Conservation (phyloP, 768 basidiomycete species). For the Cyathus striatus region DNA sequence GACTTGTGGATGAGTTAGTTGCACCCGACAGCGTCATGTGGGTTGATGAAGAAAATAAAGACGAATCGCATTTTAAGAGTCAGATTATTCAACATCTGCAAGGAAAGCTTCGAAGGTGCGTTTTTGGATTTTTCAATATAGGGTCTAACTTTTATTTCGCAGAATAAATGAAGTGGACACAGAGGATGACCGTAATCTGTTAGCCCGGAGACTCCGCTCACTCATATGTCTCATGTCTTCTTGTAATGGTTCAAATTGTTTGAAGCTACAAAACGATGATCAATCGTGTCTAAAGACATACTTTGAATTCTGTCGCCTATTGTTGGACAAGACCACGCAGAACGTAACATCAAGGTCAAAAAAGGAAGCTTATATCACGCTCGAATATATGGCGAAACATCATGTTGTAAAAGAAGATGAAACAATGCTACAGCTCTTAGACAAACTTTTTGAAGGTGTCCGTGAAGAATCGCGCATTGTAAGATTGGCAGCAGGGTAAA, state of each 20-base stretch:
- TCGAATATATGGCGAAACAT: slow-evolving; percentile 38
- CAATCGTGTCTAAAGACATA: too few relatives aligned
- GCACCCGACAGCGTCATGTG: too few relatives aligned
- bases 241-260: slow-evolving; percentile 25
- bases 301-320: slow-evolving; percentile 30
- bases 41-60: too few relatives aligned
- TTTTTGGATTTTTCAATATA: too few relatives aligned
- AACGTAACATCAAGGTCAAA: slow-evolving; percentile 43
- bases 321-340: slow-evolving; percentile 40
- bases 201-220: slow-evolving; percentile 25
- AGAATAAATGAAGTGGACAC: too few relatives aligned
- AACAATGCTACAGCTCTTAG: slow-evolving; percentile 16
- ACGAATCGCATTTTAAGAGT: too few relatives aligned
- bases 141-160: too few relatives aligned
- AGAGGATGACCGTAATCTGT: slow-evolving; percentile 20
- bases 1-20: too few relatives aligned
- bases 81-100: too few relatives aligned
- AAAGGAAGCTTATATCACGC: slow-evolving; percentile 33
- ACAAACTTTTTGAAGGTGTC: slow-evolving; percentile 41
- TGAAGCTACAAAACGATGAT: slow-evolving; percentile 15
- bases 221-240: slow-evolving; percentile 32
- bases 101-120: too few relatives aligned
- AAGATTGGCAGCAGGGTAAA: slow-evolving; percentile 68
- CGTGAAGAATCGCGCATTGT: slow-evolving; percentile 51
- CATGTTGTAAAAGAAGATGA: slow-evolving; percentile 25